These are phyloP conservation scores for Lagenaria siceraria DNA, from an alignment of 306 rosid species.

Conservation along the genomic window DNA sequence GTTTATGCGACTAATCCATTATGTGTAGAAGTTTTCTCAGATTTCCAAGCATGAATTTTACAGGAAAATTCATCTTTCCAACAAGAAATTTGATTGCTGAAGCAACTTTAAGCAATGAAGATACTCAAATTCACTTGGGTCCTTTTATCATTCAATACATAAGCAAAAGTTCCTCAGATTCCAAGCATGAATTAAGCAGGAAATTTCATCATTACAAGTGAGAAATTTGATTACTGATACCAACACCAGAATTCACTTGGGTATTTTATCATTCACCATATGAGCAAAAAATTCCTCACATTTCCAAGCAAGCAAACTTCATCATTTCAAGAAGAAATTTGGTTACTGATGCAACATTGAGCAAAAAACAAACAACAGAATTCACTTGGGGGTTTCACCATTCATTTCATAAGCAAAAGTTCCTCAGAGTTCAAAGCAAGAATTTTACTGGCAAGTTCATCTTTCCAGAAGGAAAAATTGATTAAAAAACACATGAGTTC, in stretches of 20 bases:
- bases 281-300: background rate
- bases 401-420: background rate
- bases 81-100: background rate
- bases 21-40: background rate
- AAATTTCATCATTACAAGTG: background rate
- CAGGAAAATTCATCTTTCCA: background rate
- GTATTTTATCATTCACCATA: background rate
- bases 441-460: background rate
- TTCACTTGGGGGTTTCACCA: background rate
- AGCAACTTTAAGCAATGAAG: background rate
- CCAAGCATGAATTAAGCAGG: background rate
- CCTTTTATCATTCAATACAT: background rate
- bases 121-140: background rate
- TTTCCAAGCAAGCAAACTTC: background rate
- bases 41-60: background rate
- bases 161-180: background rate
- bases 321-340: background rate
- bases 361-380: background rate
- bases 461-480: background rate
- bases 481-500: background rate
- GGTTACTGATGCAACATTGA: background rate
- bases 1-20: background rate
- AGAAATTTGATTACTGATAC: background rate
- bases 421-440: background rate
- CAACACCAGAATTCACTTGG: background rate